Evolutionary conservation across 202 grass and related monocot species (phyloP).

Genomic region (Musa balbisiana): DNA sequence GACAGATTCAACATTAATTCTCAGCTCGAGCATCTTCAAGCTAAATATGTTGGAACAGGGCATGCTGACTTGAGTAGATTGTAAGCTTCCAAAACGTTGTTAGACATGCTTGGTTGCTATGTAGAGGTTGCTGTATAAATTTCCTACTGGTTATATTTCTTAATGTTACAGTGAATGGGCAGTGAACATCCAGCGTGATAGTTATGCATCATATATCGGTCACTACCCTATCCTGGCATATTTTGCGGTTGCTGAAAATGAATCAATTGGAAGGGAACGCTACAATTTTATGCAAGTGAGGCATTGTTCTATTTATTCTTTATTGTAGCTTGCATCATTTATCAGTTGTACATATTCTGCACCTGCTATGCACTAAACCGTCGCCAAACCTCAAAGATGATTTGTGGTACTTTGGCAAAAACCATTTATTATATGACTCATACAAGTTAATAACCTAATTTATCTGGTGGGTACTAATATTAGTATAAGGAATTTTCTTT

Average conservation of each 20-base stretch:
- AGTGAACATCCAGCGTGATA: slow-evolving; percentile 79
- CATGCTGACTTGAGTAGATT: slow-evolving; percentile 83
- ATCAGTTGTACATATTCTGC: background rate
- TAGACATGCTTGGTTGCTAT: background rate
- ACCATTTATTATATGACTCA: background rate
- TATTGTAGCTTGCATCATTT: background rate
- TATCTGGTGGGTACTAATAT: too few relatives aligned
- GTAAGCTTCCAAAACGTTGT: slow-evolving; percentile 32
- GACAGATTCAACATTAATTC: slow-evolving; percentile 98
- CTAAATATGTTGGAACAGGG: slow-evolving; percentile 91
- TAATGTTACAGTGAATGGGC: slow-evolving; percentile 67
- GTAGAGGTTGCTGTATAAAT: slow-evolving; percentile 6
- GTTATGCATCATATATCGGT: slow-evolving; percentile 80
- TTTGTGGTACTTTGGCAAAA: background rate
- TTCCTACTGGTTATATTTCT: background rate
- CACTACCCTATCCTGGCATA: slow-evolving; percentile 83
- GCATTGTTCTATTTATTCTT: background rate
- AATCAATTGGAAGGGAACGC: slow-evolving; percentile 85
- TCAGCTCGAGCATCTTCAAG: slow-evolving; percentile 98
- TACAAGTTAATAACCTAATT: too few relatives aligned
- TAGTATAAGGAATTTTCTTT: too few relatives aligned
- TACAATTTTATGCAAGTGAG: slow-evolving; percentile 91
- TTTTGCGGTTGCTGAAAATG: slow-evolving; percentile 80
- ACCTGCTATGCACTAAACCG: background rate
- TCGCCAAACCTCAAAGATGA: background rate